Evolutionary conservation across 805 yeast species (phyloP), one percentile per base, ranked within the genome.

Genomic region (Candida dajiaensis): DNA sequence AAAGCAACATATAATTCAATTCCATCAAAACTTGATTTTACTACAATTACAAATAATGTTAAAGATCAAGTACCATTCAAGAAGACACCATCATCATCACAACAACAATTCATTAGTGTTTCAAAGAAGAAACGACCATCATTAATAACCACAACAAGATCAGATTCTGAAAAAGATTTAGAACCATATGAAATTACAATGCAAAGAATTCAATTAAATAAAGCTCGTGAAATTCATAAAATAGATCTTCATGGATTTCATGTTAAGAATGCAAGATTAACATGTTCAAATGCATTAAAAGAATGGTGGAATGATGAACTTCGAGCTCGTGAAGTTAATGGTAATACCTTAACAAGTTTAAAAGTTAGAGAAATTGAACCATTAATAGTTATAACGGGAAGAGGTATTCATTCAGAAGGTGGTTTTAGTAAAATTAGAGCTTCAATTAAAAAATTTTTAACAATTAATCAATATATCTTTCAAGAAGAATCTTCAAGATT

Each of bases 291-390:
- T 11, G 74, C 72, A 0, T 57, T 82, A 3, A 38, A 56, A 0
- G 63, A 58, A 4, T 85, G 94, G 94, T 85, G 92, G 92, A 50
- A 57, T 1, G 68, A 67, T 21, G 92, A 85, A 58, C 36, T 72
- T 18, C 52, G 54, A 2, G 59, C 63, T 20, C 58, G 90, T 44
- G 73, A 67, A 45, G 52, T 64, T 2, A 45, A 58, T 20, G 78
- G 79, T 0, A 68, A 63, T 6, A 56, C 69, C 6, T 50, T 59
- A 2, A 63, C 58, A 44, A 68, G 73, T 2, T 48, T 65, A 0
- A 62, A 60, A 25, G 81, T 73, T 0, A 46, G 55, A 11, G 67
- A 69, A 58, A 70, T 76, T 1, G 67, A 62, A 1, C 75, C 77
- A 0, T 55, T 83, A 8, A 58, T 49, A 1, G 64, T 85, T 0